Percentiles rank a stretch among this genome's conserved stretches.
Conservation (phyloP, 1,284 basidiomycete genomes). For the Anthracocystis walkeri region DNA sequence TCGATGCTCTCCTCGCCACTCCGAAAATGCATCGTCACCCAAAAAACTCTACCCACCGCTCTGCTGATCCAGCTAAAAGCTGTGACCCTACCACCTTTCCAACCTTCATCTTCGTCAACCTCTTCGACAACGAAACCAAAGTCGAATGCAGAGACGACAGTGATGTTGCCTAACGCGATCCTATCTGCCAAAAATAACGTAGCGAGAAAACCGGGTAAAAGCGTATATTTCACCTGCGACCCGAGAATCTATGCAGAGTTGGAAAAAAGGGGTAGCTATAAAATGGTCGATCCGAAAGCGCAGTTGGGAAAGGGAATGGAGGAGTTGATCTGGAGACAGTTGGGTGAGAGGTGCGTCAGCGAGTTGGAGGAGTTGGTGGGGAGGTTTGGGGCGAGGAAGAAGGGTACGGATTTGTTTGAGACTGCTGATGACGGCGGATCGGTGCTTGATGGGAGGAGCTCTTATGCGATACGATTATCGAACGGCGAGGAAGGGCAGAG, state of each 20-base stretch:
- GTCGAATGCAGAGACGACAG: neutral
- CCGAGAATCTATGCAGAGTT: conserved; percentile 1
- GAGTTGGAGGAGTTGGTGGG: conserved; percentile 11
- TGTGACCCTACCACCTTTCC: conserved; percentile 4
- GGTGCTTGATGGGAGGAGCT: neutral
- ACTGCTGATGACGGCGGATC: neutral
- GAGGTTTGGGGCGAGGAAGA: conserved; percentile 6
- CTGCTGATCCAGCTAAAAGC: conserved; percentile 39
- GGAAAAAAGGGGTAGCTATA: conserved; percentile 6
- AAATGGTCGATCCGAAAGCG: conserved; percentile 15
- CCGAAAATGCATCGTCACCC: conserved; percentile 41
- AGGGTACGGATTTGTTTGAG: conserved; percentile 11
- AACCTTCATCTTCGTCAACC: neutral
- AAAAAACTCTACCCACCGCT: conserved; percentile 23
- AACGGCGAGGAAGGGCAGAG: neutral
- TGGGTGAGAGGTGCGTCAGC: conserved; percentile 29
- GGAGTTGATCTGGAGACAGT: conserved; percentile 19
- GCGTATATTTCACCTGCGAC: conserved; percentile 25
- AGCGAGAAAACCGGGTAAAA: conserved; percentile 12
- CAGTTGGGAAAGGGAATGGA: neutral
- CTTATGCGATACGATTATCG: conserved; percentile 3
- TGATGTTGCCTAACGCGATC: conserved; percentile 30
- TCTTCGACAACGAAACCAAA: neutral
- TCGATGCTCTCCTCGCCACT: conserved; percentile 27
- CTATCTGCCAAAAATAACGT: conserved; percentile 22